Base-by-base conservation (phyloP, 306 rosid species). In the Corylus americana region DNA sequence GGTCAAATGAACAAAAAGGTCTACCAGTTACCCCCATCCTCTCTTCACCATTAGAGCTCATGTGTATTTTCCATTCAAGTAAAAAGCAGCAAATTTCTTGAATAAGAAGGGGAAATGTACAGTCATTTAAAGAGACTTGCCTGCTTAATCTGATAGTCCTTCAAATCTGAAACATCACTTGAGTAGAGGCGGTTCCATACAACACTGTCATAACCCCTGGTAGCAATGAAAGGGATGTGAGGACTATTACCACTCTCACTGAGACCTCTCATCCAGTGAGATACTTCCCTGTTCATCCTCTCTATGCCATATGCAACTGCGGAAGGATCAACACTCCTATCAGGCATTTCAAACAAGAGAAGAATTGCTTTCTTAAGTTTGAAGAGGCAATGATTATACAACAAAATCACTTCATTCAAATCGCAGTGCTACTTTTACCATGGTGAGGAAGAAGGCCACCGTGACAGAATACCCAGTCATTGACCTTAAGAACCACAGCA, bases 371-470 rank as follows among this genome's bases (percentile, higher is more conserved):
- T 69, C 55, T 44, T 25, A 77, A 64, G 76, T 54, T 71, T 67
- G 71, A 88, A 81, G 70, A 62, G 4, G 49, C 50, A 73, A 53
- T 75, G 55, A 74, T 62, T 27, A 25, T 67, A 75, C 31, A 62
- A 78, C 25, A 70, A 71, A 67, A 73, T 59, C 68, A 79, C 31
- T 53, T 20, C 11, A 42, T 37, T 29, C 59, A 78, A 78, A 68
- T 37, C 39, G 51, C 17, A 79, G 61, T 31, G 70, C 61, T 85
- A 57, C 63, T 74, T 77, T 87, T 87, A 95, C 99, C 97, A 77
- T 95, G 99, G 76, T 95, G 98, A 83, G 99, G 99, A 85, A 95
- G 96, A 85, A 93, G 99, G 75, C 99, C 99, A 66, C 99, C 99
- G 20, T 95, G 97, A 82, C 99, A 95, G 91, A 95, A 95, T 81